Conservation (phyloP, 2,329 filamentous ascomycete genomes). For the Karstenula rhodostoma region DNA sequence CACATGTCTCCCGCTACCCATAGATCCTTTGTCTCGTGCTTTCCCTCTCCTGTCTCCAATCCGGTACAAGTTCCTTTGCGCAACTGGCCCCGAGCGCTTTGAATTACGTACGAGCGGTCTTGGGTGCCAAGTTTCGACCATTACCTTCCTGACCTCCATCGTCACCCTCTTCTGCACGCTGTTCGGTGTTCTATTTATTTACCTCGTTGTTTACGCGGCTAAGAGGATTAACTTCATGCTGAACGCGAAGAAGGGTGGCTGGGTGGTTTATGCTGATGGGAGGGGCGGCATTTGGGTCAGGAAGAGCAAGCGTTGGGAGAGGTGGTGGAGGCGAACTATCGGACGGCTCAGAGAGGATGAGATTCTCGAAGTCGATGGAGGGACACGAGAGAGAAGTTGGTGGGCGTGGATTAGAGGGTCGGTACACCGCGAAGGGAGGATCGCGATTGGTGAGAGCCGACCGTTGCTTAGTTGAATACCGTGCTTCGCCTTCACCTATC, state of each 20-base stretch:
- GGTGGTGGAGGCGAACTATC: slow-evolving; percentile 38
- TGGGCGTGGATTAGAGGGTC: slow-evolving; percentile 28
- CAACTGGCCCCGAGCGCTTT: slow-evolving; percentile 52
- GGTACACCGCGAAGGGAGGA: slow-evolving; percentile 13
- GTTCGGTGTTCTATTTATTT: slow-evolving; percentile 48
- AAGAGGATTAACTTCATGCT: slow-evolving; percentile 23
- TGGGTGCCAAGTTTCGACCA: slow-evolving; percentile 57
- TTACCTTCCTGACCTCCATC: slow-evolving; percentile 54
- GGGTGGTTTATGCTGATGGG: slow-evolving; percentile 39
- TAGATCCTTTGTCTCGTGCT: slow-evolving; percentile 45
- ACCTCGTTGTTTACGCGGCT: slow-evolving; percentile 30
- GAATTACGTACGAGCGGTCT: slow-evolving; percentile 55
- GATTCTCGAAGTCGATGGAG: slow-evolving; percentile 36
- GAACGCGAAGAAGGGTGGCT: slow-evolving; percentile 36
- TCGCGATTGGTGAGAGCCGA: slow-evolving; percentile 25
- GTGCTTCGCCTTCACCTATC: background rate
- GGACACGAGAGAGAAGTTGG: slow-evolving; percentile 33
- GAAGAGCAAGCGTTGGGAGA: slow-evolving; percentile 34
- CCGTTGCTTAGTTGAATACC: slow-evolving; percentile 27
- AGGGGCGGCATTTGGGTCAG: slow-evolving; percentile 42
- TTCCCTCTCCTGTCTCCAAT: slow-evolving; percentile 53
- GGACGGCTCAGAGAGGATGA: slow-evolving; percentile 35
- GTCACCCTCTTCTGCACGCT: slow-evolving; percentile 55
- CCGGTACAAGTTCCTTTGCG: slow-evolving; percentile 45
- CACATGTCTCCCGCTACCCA: slow-evolving; percentile 54